Evolutionary conservation across 139 green algal species (phyloP).

Genomic region (Chlamydomonas sp.): DNA sequence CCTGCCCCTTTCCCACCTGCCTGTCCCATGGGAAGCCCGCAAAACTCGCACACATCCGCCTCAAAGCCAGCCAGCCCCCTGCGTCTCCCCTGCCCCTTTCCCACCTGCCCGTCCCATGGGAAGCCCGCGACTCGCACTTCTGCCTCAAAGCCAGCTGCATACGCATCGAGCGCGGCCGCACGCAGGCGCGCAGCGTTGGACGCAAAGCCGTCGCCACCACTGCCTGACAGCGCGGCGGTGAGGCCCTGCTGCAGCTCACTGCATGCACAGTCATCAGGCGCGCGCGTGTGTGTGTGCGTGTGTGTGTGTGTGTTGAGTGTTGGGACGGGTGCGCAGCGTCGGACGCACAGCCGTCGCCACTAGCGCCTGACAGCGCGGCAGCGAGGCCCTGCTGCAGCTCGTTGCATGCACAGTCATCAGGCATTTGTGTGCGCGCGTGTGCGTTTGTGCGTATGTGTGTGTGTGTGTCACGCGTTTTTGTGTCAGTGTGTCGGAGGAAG

Average conservation of each 20-base stretch:
- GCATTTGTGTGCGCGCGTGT: too few species aligned
- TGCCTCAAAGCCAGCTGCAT: conserved; percentile 10
- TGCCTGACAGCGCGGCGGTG: neutral
- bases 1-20: conserved; percentile 3
- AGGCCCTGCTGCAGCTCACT: neutral
- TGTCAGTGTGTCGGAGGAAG: too few species aligned
- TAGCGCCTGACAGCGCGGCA: neutral
- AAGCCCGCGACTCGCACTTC: conserved; percentile 20
- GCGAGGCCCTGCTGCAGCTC: neutral
- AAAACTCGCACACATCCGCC: too few species aligned
- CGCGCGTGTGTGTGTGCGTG: too few species aligned
- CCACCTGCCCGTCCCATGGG: conserved; percentile 23
- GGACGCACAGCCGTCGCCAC: neutral
- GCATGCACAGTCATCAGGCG: too few species aligned
- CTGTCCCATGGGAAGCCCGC: conserved; percentile 22
- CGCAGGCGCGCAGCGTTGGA: neutral
- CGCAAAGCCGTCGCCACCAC: conserved; percentile 6
- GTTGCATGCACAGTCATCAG: too few species aligned
- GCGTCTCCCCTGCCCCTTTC: neutral
- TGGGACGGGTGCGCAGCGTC: neutral
- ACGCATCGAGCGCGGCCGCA: neutral
- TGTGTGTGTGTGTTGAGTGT: too few species aligned
- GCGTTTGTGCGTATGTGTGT: too few species aligned
- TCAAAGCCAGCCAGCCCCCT: neutral
- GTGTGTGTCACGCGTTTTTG: too few species aligned